Base-by-base conservation (phyloP, 441 rosid species). In the Biscutella laevigata region DNA sequence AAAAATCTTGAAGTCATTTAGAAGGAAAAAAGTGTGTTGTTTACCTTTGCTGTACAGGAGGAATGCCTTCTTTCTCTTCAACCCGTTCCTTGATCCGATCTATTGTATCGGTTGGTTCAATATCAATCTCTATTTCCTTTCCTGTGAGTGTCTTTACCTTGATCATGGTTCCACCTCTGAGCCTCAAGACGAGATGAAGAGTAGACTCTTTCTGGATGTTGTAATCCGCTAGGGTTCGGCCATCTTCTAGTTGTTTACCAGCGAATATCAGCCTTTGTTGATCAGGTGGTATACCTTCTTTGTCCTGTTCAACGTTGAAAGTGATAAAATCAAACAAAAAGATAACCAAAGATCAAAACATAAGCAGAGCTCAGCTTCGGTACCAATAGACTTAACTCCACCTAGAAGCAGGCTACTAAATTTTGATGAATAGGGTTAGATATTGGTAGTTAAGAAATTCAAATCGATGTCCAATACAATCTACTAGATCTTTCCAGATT, bases 31-130 rank as follows among this genome's bases (percentile, higher is more conserved):
- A 29, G 34, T 61, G 27, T 24, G n/a, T n/a, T 12, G 11, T 10
- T 7, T 32, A 84, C 96, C 98, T 83, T 69, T 90, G 98, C 73
- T 90, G 98, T 27, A 91, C 95, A 5, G 95, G 98, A 60, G 98
- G 98, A 64, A 91, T 91, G 44, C 98, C 98, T 73, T 90, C 95
- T 74, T 91, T 87, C 77, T 91, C 98, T 70, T 87, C 98, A 10
- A 91, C 96, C 0, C 94, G 80, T 64, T 91, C 98, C 77, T 91
- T 91, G 64, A 91, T 83, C n/a, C 98, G 77, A 24, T 91, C 95
- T 45, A 91, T 91, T 10, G 94, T 88, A 62, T 91, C 98, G 0
- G 77, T 83, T 4, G 91, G 98, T 63, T 91, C 98, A 15, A 91
- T 91, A 66, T 88, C 97, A 17, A 86, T 86, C 73, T 86, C 97